Evolutionary conservation across 441 rosid species (phyloP), one percentile per base, ranked within the genome.

Genomic region (Oxalis stricta): DNA sequence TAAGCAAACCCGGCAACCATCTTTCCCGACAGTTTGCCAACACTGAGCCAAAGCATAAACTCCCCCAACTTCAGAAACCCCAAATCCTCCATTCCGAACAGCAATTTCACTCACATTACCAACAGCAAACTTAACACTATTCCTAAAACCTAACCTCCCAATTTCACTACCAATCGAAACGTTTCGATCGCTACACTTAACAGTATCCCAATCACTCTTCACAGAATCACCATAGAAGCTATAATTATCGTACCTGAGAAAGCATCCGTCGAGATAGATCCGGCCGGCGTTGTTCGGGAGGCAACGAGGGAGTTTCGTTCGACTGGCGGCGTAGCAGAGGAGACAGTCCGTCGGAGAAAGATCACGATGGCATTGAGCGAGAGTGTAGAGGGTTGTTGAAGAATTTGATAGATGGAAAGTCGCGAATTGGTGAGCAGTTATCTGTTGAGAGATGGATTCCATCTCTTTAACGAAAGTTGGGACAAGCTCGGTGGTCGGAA

Each of bases 261-360:
- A 85, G 67, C 89, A 85, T 4, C 95, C 95, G 56, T 85, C 96
- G 43, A 82, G 70, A 33, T 53, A 85, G 63, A 85, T 73, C 14
- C 77, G 52, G 18, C 65, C 86, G 14, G 89, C 62, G 47, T 49
- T 33, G 14, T 86, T 60, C 23, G 93, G 81, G 22, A 82, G 80
- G 61, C 96, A 85, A 22, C 75, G 74, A 15, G 93, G 93, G 46
- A 85, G 67, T 45, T 56, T 73, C 13, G 93, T 82, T 33, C 93
- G 77, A 15, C 74, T 48, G 19, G 70, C 64, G 11, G 82, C 82
- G 66, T 53, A 82, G 62, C 93, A 85, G 52, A 85, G 76, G 50
- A 75, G 84, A 38, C 96, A 85, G 24, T 85, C 89, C 2, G 80
- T 71, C 10, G 65, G 82, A 1, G 96, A 82, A 41, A 85, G 79